Percentiles rank a stretch among this genome's conserved stretches.
These are phyloP conservation scores for Neofusicoccum ribis DNA, from an alignment of 2,329 filamentous ascomycete species.

Conservation along the genomic window DNA sequence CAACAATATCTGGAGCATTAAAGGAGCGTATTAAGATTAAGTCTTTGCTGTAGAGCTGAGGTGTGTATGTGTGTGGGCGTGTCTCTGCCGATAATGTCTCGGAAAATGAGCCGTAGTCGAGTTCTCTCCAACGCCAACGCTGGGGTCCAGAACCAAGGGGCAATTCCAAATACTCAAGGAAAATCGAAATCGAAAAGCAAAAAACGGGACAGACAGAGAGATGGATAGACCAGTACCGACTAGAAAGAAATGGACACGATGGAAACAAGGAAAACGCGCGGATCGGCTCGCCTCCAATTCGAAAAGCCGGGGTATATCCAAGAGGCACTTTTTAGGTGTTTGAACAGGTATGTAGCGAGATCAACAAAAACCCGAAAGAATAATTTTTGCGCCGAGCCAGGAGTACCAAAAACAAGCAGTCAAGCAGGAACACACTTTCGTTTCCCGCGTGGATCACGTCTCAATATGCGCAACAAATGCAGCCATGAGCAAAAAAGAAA, in stretches of 20 bases:
- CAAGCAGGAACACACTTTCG: constrained; percentile 10
- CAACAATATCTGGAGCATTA: constrained; percentile 2
- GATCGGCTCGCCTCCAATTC: constrained; percentile 19
- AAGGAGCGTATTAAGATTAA: constrained; percentile 18
- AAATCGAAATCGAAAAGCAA: not conserved
- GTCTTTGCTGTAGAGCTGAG: constrained; percentile 14
- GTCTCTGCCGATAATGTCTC: constrained; percentile 14
- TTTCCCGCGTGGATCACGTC: constrained; percentile 6
- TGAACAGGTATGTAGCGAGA: constrained; percentile 19
- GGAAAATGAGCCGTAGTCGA: constrained; percentile 16
- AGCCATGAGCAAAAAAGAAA: constrained; percentile 6
- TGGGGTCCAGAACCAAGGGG: constrained; percentile 5
- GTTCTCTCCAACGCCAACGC: constrained; percentile 16
- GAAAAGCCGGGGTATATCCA: constrained; percentile 21
- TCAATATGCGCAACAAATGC: not conserved
- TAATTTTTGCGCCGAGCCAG: constrained; percentile 13
- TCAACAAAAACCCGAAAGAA: constrained; percentile 14
- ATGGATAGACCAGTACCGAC: constrained; percentile 4
- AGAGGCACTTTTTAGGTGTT: constrained; percentile 17
- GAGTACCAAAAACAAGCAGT: constrained; percentile 12
- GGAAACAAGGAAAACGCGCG: constrained; percentile 14
- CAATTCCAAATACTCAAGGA: constrained; percentile 14
- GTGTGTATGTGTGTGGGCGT: constrained; percentile 11
- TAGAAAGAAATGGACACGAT: not conserved
- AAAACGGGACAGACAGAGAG: not conserved